Conservation (phyloP, 2,329 filamentous ascomycete genomes). For the Fonsecaea erecta region DNA sequence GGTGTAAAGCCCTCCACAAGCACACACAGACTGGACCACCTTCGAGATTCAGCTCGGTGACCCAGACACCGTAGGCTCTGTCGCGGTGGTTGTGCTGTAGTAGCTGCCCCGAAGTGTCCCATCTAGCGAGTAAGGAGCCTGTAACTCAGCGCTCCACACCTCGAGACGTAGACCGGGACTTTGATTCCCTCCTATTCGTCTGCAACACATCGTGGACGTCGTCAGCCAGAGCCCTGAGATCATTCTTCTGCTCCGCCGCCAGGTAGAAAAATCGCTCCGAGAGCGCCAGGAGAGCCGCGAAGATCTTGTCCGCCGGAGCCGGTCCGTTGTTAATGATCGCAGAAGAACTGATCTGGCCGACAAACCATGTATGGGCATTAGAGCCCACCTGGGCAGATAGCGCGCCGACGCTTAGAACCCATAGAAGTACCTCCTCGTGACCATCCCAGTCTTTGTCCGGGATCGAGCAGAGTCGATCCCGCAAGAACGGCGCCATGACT, state of each 20-base stretch:
- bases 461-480: constrained; percentile 7
- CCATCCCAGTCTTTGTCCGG: constrained; percentile 13
- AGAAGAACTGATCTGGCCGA: neutral
- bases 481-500: constrained; percentile 20
- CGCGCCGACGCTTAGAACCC: constrained; percentile 19
- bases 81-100: too few species aligned
- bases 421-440: constrained; percentile 23
- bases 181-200: neutral
- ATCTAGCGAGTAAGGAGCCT: too few species aligned
- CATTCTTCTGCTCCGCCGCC: constrained; percentile 14
- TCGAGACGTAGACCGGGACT: neutral
- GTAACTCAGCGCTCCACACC: neutral
- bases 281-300: neutral
- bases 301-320: constrained; percentile 8
- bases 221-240: constrained; percentile 12
- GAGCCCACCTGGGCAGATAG: constrained; percentile 13
- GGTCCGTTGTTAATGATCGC: neutral
- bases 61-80: too few species aligned
- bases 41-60: too few species aligned
- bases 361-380: constrained; percentile 16
- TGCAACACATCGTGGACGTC: constrained; percentile 1
- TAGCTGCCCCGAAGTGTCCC: too few species aligned
- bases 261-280: constrained; percentile 25
- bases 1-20: too few species aligned
- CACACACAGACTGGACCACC: too few species aligned